Conservation (phyloP, 2,329 filamentous ascomycete species). For the Fusarium palustre region DNA sequence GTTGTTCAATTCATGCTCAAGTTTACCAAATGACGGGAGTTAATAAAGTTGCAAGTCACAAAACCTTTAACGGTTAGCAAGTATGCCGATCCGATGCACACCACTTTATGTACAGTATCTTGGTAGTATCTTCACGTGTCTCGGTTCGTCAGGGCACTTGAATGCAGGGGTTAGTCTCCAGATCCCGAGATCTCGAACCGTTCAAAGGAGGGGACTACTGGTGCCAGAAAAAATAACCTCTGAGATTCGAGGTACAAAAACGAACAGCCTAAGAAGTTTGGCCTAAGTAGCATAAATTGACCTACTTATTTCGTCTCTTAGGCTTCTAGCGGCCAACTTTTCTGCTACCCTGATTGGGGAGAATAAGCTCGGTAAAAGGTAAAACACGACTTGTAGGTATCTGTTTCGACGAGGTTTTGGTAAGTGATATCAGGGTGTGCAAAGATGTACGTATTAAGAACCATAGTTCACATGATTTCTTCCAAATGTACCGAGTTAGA, state of each 20-base stretch:
- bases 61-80: background rate
- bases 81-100: background rate
- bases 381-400: background rate
- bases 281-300: too few relatives aligned
- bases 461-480: background rate
- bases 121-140: conserved; percentile 26
- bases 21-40: background rate
- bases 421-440: background rate
- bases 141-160: conserved; percentile 12
- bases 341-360: background rate
- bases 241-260: too few relatives aligned
- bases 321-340: too few relatives aligned
- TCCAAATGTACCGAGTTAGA: background rate
- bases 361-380: background rate
- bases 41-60: background rate
- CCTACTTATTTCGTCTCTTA: too few relatives aligned
- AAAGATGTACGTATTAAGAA: background rate
- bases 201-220: background rate
- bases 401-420: background rate
- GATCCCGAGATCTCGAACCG: conserved; percentile 17
- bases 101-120: too few relatives aligned
- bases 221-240: too few relatives aligned
- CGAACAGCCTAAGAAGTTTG: too few relatives aligned
- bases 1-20: background rate
- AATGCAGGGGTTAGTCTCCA: conserved; percentile 7